These are phyloP conservation scores for Paramarasmius palmivorus DNA, from an alignment of 1,284 basidiomycete genomes.

Conservation along the genomic window DNA sequence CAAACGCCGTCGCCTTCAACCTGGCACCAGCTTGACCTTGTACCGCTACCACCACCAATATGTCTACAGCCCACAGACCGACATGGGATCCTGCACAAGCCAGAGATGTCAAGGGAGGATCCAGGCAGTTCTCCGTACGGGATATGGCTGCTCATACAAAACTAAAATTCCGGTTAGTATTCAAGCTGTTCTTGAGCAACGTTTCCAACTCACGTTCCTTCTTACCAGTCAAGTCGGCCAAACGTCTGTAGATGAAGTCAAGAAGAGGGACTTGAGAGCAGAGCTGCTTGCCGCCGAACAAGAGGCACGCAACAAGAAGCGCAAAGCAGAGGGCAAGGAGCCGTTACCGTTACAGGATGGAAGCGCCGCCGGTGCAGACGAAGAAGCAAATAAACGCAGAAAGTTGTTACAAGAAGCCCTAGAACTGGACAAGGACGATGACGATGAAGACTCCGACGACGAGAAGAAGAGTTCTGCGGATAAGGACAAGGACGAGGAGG, in stretches of 20 bases:
- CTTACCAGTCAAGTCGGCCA: slow-evolving; percentile 76
- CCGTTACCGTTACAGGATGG: slow-evolving; percentile 44
- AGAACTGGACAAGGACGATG: slow-evolving; percentile 86
- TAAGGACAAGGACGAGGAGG: slow-evolving; percentile 28
- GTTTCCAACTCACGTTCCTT: slow-evolving; percentile 3
- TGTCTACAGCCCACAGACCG: slow-evolving; percentile 87
- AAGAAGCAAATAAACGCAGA: slow-evolving; percentile 73
- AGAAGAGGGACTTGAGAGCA: slow-evolving; percentile 76
- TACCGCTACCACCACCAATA: slow-evolving; percentile 22
- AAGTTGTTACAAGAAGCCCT: slow-evolving; percentile 82
- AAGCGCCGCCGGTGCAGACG: slow-evolving; percentile 37
- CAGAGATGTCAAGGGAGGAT: slow-evolving; percentile 84
- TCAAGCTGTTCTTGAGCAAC: background rate
- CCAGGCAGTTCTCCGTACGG: slow-evolving; percentile 85
- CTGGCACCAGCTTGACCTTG: too few species aligned
- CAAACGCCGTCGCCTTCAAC: too few species aligned
- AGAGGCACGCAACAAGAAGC: slow-evolving; percentile 83
- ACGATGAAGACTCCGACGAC: slow-evolving; percentile 60
- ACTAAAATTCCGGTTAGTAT: slow-evolving; percentile 85
- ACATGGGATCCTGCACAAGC: slow-evolving; percentile 90
- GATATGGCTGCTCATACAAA: slow-evolving; percentile 94
- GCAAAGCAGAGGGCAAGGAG: slow-evolving; percentile 79
- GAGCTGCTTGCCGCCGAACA: slow-evolving; percentile 84
- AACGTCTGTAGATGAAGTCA: slow-evolving; percentile 74
- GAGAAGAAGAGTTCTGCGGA: slow-evolving; percentile 31